Conservation (phyloP, 345 rosid genomes). For the Erodium maritimum region DNA sequence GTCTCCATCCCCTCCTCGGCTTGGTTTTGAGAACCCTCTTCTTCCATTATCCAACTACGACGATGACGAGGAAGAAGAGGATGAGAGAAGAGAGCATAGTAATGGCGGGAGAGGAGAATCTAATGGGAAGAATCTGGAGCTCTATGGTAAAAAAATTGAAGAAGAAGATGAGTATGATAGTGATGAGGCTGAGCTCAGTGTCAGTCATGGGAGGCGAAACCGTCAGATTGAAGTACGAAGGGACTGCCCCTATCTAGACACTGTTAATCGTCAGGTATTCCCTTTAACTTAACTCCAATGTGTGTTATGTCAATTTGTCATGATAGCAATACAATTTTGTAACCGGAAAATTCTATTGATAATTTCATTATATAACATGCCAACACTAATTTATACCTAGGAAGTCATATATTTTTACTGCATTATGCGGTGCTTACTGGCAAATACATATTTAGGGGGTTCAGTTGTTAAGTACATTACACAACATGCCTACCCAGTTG, state of each 20-base stretch:
- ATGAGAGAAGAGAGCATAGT: conserved; percentile 14
- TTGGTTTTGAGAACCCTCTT: conserved; percentile 51
- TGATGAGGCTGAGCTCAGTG: conserved; percentile 21
- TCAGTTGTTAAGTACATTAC: not conserved
- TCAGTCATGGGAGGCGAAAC: conserved; percentile 24
- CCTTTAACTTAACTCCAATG: too few relatives aligned
- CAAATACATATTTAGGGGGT: too few relatives aligned
- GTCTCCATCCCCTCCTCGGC: conserved; percentile 22
- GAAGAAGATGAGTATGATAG: conserved; percentile 17
- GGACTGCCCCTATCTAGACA: conserved; percentile 95
- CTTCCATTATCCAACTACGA: conserved; percentile 50
- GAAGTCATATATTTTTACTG: not conserved
- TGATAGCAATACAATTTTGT: too few relatives aligned
- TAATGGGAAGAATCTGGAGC: conserved; percentile 1
- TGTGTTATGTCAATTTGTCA: too few relatives aligned
- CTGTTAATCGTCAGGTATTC: conserved; percentile 94
- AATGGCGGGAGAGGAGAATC: conserved; percentile 7
- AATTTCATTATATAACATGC: too few relatives aligned
- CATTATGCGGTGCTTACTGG: not conserved
- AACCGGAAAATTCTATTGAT: too few relatives aligned
- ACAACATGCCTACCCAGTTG: not conserved
- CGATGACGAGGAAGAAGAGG: conserved; percentile 54
- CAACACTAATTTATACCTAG: too few relatives aligned
- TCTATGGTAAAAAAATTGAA: conserved; percentile 16
- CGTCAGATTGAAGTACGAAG: conserved; percentile 65